Base-by-base conservation (phyloP, 2,329 filamentous ascomycete genomes). In the Torrubiellomyces zombiae region DNA sequence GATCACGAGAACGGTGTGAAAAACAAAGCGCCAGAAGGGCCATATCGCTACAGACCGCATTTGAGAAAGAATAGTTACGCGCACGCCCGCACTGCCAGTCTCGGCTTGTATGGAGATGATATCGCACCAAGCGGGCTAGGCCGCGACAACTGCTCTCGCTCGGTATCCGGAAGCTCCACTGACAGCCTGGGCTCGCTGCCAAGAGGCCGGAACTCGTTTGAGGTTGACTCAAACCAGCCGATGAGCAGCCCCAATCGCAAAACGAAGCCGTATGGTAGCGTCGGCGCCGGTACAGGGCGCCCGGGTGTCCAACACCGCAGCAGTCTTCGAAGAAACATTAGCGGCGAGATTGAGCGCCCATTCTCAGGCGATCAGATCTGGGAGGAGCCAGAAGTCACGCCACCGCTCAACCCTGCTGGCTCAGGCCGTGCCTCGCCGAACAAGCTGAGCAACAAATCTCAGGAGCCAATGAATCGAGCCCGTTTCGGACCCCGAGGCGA, bases 331-430 rank as follows among this genome's bases (percentile, higher is more conserved):
- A 64, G 77, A 32, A 77, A 78, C 36, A 64, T 73, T 39, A 82
- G 75, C 43, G 75, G 73, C 12, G 72, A 77, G 40, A 53, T 74
- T 30, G 56, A 65, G 36, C 67, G 60, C 27, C 65, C 72, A 2
- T 83, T 81, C 44, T 75, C 74, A 2, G 69, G 74, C 17, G 76
- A 83, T 43, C 73, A 80, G 42, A 85, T 94, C 32, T 94, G 82
- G 61, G 85, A 94, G 47, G 86, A 94, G 44, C 78, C 81, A 1
- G 70, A 78, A 40, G 58, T 45, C 10, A 33, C 34, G 9, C 24
- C 32, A 9, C 20, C 28, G 21, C 36, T 17, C 17, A 21, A 18
- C 4, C 20, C 18, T 9, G 21, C 20, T 14, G 17, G 25, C 8
- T 21, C 38, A 27, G 43, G 44, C 25, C 40, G 53, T 39, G 31